Conservation (phyloP, 352 stramenopile genomes). For the Phytophthora citrophthora region DNA sequence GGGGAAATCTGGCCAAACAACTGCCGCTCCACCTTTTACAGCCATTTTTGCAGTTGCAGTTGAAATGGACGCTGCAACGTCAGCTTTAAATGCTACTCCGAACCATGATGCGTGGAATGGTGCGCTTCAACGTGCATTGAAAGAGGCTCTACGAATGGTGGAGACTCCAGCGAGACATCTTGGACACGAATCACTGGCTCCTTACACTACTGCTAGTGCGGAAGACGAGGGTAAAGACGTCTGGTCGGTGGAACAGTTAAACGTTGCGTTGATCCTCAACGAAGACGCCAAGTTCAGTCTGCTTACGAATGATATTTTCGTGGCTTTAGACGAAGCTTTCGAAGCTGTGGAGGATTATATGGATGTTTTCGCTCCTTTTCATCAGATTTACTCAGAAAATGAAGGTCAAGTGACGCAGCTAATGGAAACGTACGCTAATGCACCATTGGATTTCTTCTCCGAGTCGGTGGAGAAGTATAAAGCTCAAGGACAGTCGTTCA, state of each 20-base stretch:
- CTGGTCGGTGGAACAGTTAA: conserved; percentile 81
- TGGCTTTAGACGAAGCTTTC: conserved; percentile 81
- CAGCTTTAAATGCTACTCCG: conserved; percentile 55
- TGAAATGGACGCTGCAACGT: conserved; percentile 56
- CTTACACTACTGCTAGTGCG: conserved; percentile 81
- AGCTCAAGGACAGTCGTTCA: conserved; percentile 79
- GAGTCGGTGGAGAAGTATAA: conserved; percentile 88
- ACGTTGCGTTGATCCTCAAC: conserved; percentile 84
- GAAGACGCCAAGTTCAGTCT: conserved; percentile 83
- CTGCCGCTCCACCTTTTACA: conserved; percentile 42
- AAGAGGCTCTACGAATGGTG: conserved; percentile 88
- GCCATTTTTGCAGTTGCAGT: conserved; percentile 71
- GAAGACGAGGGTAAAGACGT: conserved; percentile 87
- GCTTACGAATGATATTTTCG: conserved; percentile 88
- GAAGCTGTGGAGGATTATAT: conserved; percentile 89
- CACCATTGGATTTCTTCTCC: conserved; percentile 80
- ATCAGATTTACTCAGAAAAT: conserved; percentile 89
- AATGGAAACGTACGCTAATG: conserved; percentile 70
- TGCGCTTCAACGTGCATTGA: conserved; percentile 74
- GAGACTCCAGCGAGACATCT: conserved; percentile 88
- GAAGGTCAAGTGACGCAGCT: conserved; percentile 69
- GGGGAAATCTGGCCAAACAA: conserved; percentile 22
- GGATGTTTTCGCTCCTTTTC: conserved; percentile 89
- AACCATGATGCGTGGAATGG: conserved; percentile 78
- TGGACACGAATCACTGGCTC: conserved; percentile 73